These are phyloP conservation scores for Bullera alba DNA, from an alignment of 768 basidiomycete species.

Conservation along the genomic window DNA sequence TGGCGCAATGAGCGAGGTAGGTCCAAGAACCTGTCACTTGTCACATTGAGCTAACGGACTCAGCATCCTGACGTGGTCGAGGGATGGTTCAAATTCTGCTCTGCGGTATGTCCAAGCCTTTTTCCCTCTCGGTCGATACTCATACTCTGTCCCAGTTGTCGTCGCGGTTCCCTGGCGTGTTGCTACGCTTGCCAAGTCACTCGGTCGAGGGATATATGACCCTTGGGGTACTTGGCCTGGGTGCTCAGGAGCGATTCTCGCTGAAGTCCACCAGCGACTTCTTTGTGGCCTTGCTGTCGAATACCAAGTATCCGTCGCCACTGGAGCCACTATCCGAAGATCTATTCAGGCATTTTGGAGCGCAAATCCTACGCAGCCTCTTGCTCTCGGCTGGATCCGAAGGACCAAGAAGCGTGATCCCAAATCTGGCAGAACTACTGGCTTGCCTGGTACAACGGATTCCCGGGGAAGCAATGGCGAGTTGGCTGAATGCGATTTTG, in stretches of 20 bases:
- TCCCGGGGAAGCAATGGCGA: slow-evolving; percentile 52
- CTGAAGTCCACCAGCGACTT: slow-evolving; percentile 75
- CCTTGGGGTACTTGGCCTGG: slow-evolving; percentile 60
- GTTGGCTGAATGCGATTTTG: slow-evolving; percentile 69
- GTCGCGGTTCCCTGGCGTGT: slow-evolving; percentile 36
- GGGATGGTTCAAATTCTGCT: slow-evolving; percentile 76
- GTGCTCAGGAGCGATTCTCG: slow-evolving; percentile 76
- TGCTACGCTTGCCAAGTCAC: slow-evolving; percentile 52
- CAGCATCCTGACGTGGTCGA: slow-evolving; percentile 91
- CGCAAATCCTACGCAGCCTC: slow-evolving; percentile 59
- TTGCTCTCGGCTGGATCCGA: slow-evolving; percentile 74
- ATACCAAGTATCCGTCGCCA: slow-evolving; percentile 51
- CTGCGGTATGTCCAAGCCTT: slow-evolving; percentile 53
- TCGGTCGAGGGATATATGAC: slow-evolving; percentile 63
- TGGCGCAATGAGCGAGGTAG: slow-evolving; percentile 33
- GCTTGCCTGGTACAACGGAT: slow-evolving; percentile 59
- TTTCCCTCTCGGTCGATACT: too few relatives aligned
- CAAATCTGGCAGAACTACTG: slow-evolving; percentile 76
- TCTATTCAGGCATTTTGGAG: slow-evolving; percentile 50
- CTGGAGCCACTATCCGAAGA: slow-evolving; percentile 50
- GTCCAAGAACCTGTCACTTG: slow-evolving; percentile 2
- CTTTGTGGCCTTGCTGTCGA: slow-evolving; percentile 60
- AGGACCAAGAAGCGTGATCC: slow-evolving; percentile 73
- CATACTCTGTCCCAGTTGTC: slow-evolving; percentile 27
- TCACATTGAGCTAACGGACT: neutral